Percentiles rank a stretch among this genome's conserved stretches.
Evolutionary conservation across 177 flowering plant species (phyloP).

Genomic region (Telopea speciosissima): DNA sequence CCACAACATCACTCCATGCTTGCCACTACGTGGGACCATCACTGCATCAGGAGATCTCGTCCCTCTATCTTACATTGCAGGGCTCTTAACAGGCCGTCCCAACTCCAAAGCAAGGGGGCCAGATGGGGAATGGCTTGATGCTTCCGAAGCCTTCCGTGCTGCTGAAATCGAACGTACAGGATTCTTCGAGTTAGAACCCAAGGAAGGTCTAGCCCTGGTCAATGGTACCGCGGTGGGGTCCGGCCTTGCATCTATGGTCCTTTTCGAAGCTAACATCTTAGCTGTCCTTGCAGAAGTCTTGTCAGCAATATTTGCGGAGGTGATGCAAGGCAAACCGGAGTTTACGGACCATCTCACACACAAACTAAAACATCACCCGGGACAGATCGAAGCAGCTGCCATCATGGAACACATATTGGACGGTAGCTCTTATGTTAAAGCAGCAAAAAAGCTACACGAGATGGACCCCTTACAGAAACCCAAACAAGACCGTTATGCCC

Average conservation of each 20-base stretch:
- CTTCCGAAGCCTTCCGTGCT: constrained; percentile 33
- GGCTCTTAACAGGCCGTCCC: constrained; percentile 55
- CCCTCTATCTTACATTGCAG: constrained; percentile 64
- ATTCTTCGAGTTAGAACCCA: constrained; percentile 57
- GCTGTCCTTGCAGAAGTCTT: constrained; percentile 42
- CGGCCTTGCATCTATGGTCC: constrained; percentile 50
- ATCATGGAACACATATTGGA: constrained; percentile 60
- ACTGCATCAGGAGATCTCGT: constrained; percentile 66
- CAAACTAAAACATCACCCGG: constrained; percentile 63
- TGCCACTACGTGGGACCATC: constrained; percentile 63
- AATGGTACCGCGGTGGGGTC: constrained; percentile 73
- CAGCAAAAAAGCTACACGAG: constrained; percentile 43
- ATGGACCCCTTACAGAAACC: constrained; percentile 59
- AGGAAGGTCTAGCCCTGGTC: constrained; percentile 61
- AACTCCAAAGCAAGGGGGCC: constrained; percentile 47
- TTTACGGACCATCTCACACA: constrained; percentile 64
- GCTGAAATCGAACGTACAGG: constrained; percentile 37
- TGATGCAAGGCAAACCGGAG: constrained; percentile 62
- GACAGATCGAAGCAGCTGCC: constrained; percentile 71
- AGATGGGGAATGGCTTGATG: constrained; percentile 28
- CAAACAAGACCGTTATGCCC: constrained; percentile 59
- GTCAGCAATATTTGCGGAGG: constrained; percentile 58
- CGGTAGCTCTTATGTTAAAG: constrained; percentile 45
- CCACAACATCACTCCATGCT: constrained; percentile 48
- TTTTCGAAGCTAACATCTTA: constrained; percentile 48